Evolutionary conservation across 2,329 filamentous ascomycete genomes (phyloP).

Genomic region (Aspergillus floridensis): DNA sequence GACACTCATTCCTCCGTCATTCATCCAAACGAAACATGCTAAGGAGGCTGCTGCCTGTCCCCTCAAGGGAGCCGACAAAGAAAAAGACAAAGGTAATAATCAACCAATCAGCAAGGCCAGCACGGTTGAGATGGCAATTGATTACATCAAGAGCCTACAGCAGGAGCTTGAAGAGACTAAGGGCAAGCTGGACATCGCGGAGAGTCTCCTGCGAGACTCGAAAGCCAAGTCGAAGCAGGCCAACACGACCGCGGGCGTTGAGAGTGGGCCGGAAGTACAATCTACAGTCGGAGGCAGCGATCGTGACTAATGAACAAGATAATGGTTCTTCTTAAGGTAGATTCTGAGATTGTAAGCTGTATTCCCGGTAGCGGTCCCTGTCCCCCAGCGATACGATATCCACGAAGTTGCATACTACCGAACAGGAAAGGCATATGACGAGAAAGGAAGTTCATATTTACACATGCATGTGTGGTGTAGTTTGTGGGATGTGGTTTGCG

Average conservation of each 20-base stretch:
- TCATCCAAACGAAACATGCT: conserved; percentile 44
- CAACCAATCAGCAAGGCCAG: conserved; percentile 86
- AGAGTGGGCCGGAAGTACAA: background rate
- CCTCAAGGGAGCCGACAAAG: conserved; percentile 44
- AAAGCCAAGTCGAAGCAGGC: background rate
- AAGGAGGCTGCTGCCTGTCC: conserved; percentile 39
- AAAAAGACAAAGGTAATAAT: conserved; percentile 48
- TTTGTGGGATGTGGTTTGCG: too few relatives aligned
- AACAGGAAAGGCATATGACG: background rate
- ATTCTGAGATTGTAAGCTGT: background rate
- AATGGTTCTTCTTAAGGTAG: background rate
- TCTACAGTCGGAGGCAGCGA: background rate
- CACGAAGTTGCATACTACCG: background rate
- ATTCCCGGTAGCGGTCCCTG: background rate
- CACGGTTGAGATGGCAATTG: conserved; percentile 95
- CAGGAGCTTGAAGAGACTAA: conserved; percentile 67
- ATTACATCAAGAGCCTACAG: conserved; percentile 86
- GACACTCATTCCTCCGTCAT: conserved; percentile 66
- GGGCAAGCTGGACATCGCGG: conserved; percentile 61
- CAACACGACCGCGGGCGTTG: background rate
- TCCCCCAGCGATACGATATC: background rate
- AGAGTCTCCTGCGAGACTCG: conserved; percentile 53
- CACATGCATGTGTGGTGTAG: background rate
- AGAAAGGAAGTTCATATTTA: background rate
- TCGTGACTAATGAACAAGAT: background rate